Base-by-base conservation (phyloP, 1,284 basidiomycete genomes). In the Cutaneotrichosporon mucoides region DNA sequence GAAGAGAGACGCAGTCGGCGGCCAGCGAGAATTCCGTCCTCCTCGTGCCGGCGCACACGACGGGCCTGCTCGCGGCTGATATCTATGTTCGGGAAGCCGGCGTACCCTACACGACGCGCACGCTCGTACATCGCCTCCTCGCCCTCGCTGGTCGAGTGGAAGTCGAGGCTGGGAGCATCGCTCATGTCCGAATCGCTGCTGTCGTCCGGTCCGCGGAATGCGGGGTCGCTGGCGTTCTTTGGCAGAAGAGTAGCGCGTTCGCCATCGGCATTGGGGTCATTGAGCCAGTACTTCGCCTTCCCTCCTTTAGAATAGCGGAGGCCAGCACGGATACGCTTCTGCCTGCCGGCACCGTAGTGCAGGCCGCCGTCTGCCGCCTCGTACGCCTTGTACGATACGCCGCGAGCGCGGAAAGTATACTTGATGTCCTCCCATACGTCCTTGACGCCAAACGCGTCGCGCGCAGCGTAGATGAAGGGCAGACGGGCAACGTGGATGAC, bases 301-400 rank as follows among this genome's bases (percentile, higher is more conserved):
- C 95, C 94, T 15, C 92, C 92, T 52, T 88, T 84, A 44, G 87
- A 86, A 72, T 99, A 99, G 5, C 96, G 84, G 49, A 99, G 79
- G 0, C 95, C 95, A 0, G 93, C 92, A 37, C 87, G 82, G 57
- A 96, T 93, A 2, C 93, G 83, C 43, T 86, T 81, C 57, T 91
- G 89, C 24, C 92, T 81, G 0, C 89, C 92, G 3, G 83, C 81
- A 15, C 92, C 92, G 64, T 90, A 64, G 69, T 99, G 95, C 68
- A 98, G 86, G 51, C 86, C 86, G 1, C 93, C 93, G 73, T 97
- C 92, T 42, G 89, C 90, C 1, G 95, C 94, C 72, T 99, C 95
- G 72, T 95, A 98, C 42, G 89, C 89, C 59, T 92, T 87, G 77
- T 99, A 99, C 53, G 90, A 90, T 82, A 98, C 93, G 1, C 92